phyloP scores from a whole-genome alignment of 208 protist species.

The Wallacemonas sp. region DNA sequence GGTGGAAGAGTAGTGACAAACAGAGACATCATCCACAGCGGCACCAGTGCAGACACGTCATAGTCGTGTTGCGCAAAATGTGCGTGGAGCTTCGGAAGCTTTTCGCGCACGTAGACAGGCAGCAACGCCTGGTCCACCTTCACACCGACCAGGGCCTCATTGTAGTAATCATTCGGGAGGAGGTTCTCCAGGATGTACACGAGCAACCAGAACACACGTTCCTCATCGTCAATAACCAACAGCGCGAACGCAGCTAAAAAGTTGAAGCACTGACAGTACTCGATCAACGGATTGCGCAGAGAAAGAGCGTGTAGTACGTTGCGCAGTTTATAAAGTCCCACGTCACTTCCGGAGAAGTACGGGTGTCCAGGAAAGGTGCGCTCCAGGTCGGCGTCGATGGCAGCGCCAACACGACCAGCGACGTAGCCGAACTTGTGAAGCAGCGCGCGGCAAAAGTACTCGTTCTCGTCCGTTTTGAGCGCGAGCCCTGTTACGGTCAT shows the following conservation, averaged over 20 bases:
- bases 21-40: slow-evolving; percentile 68
- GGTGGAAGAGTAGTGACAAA: slow-evolving; percentile 66
- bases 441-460: slow-evolving; percentile 60
- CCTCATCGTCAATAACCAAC: slow-evolving; percentile 67
- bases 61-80: slow-evolving; percentile 31
- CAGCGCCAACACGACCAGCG: slow-evolving; percentile 25
- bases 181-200: slow-evolving; percentile 54
- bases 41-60: slow-evolving; percentile 50
- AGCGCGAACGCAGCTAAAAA: slow-evolving; percentile 60
- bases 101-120: slow-evolving; percentile 24
- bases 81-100: slow-evolving; percentile 43
- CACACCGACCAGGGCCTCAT: slow-evolving; percentile 49
- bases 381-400: slow-evolving; percentile 60
- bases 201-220: slow-evolving; percentile 61
- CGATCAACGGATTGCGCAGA: slow-evolving; percentile 74
- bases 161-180: slow-evolving; percentile 76
- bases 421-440: slow-evolving; percentile 53
- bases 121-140: slow-evolving; percentile 70
- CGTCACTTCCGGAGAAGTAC: slow-evolving; percentile 59
- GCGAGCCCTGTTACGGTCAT: slow-evolving; percentile 65
- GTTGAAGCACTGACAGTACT: slow-evolving; percentile 85
- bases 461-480: slow-evolving; percentile 69
- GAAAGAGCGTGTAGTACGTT: slow-evolving; percentile 76
- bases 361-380: slow-evolving; percentile 71
- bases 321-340: slow-evolving; percentile 50